Percentiles rank a stretch among this genome's conserved stretches.
These are phyloP conservation scores for Saccharomycopsis selenospora DNA, from an alignment of 805 yeast species.

Conservation along the genomic window DNA sequence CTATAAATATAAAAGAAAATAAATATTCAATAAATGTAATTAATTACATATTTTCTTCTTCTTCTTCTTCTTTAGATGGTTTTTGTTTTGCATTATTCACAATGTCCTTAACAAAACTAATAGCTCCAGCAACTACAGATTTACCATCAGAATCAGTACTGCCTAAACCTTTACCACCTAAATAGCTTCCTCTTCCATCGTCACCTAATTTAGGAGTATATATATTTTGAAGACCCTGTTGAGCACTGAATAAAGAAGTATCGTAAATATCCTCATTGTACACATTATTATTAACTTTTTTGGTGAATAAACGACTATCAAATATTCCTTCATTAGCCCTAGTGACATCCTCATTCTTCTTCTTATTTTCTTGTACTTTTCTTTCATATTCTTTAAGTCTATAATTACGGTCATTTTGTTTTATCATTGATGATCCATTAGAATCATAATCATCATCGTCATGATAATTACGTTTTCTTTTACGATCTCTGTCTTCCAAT, in stretches of 20 bases:
- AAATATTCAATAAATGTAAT: not conserved
- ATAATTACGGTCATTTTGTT: constrained; percentile 37
- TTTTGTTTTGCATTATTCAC: not conserved
- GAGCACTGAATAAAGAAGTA: constrained; percentile 47
- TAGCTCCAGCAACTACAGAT: constrained; percentile 11
- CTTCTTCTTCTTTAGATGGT: constrained; percentile 14
- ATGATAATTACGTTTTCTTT: constrained; percentile 7
- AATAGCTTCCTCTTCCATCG: not conserved
- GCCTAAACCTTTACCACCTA: constrained; percentile 7
- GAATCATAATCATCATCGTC: constrained; percentile 12
- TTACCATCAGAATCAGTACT: constrained; percentile 2
- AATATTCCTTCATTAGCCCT: constrained; percentile 44
- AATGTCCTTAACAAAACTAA: constrained; percentile 10
- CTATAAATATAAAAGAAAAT: not conserved
- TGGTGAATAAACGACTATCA: constrained; percentile 52
- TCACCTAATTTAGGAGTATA: constrained; percentile 34
- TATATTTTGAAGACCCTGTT: constrained; percentile 42
- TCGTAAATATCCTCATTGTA: constrained; percentile 50
- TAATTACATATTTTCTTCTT: constrained; percentile 3
- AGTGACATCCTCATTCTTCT: constrained; percentile 20
- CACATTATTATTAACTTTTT: constrained; percentile 34
- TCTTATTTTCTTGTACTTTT: constrained; percentile 1
- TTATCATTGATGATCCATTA: constrained; percentile 25
- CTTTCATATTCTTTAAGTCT: constrained; percentile 41
- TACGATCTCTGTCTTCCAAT: constrained; percentile 44